Conservation (phyloP, 225 moss, liverwort and hornwort genomes). For the Marchantia paleacea region DNA sequence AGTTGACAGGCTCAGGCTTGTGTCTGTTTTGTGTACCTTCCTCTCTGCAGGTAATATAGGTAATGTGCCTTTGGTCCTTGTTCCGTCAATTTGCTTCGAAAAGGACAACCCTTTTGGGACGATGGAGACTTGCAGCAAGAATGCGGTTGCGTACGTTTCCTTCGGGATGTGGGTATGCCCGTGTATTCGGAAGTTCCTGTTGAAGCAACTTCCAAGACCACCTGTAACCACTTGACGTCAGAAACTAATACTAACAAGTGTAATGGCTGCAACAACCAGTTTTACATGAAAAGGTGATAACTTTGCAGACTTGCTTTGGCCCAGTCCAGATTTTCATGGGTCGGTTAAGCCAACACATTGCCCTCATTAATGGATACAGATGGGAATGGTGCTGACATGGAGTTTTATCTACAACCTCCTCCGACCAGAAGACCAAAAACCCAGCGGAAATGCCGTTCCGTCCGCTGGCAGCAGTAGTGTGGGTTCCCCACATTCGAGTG, state of each 20-base stretch:
- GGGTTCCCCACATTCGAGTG: slow-evolving; percentile 28
- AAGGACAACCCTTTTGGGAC: slow-evolving; percentile 58
- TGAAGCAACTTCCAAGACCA: background rate
- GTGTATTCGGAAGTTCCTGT: background rate
- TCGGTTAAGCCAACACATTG: background rate
- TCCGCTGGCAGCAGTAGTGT: slow-evolving; percentile 13
- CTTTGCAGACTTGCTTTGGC: background rate
- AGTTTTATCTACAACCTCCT: slow-evolving; percentile 45
- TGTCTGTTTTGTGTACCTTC: background rate
- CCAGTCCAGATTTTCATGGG: background rate
- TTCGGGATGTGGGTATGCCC: slow-evolving; percentile 72
- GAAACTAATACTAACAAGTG: background rate
- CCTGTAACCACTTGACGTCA: background rate
- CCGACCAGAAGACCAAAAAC: slow-evolving; percentile 21
- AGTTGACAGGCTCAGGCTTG: background rate
- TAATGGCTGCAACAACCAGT: background rate
- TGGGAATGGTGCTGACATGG: slow-evolving; percentile 51
- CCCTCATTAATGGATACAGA: slow-evolving; percentile 18
- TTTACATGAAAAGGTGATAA: background rate
- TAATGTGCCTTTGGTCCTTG: slow-evolving; percentile 61
- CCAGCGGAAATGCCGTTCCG: background rate
- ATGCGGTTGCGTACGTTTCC: slow-evolving; percentile 64
- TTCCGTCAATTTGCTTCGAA: slow-evolving; percentile 60
- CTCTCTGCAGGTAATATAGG: slow-evolving; percentile 53
- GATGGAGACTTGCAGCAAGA: slow-evolving; percentile 30